A percentile compares a stretch with the other conserved stretches of the same genome.
phyloP scores from a whole-genome alignment of 1,139 yeast genomes.

The Candida dubliniensis region DNA sequence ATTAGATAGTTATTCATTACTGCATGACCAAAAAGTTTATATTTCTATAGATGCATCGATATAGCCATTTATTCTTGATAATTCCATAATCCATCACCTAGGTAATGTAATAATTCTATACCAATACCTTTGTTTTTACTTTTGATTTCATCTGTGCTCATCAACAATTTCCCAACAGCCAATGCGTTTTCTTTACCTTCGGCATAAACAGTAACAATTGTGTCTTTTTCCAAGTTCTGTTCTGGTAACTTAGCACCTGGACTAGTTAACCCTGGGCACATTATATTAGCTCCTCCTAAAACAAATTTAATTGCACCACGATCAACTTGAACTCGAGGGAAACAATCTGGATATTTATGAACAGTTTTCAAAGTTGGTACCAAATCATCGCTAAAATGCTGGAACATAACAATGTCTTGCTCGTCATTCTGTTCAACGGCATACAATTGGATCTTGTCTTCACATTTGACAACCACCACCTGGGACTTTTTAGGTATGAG shows the following conservation, averaged over 20 bases:
- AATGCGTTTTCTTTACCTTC: conserved; percentile 91
- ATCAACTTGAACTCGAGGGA: conserved; percentile 88
- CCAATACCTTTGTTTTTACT: conserved; percentile 86
- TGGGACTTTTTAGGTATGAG: conserved; percentile 92
- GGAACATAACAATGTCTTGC: conserved; percentile 61
- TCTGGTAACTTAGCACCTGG: conserved; percentile 87
- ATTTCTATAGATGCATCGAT: conserved; percentile 9
- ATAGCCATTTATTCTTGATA: conserved; percentile 32
- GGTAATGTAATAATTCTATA: conserved; percentile 76
- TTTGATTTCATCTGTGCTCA: conserved; percentile 91
- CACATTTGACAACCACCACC: conserved; percentile 79
- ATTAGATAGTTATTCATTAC: conserved; percentile 35
- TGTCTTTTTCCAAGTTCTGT: conserved; percentile 59
- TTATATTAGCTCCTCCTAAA: conserved; percentile 89
- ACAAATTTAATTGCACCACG: conserved; percentile 97
- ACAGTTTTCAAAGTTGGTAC: conserved; percentile 77
- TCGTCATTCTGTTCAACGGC: conserved; percentile 32
- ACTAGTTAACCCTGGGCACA: conserved; percentile 97
- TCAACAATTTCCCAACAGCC: conserved; percentile 81
- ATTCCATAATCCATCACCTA: conserved; percentile 90
- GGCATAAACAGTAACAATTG: conserved; percentile 80
- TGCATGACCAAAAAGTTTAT: conserved; percentile 22
- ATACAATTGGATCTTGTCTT: conserved; percentile 81
- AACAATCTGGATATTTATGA: conserved; percentile 78
- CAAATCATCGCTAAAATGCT: conserved; percentile 73